Base-by-base conservation (phyloP, 768 basidiomycete genomes). In the Russula earlei region DNA sequence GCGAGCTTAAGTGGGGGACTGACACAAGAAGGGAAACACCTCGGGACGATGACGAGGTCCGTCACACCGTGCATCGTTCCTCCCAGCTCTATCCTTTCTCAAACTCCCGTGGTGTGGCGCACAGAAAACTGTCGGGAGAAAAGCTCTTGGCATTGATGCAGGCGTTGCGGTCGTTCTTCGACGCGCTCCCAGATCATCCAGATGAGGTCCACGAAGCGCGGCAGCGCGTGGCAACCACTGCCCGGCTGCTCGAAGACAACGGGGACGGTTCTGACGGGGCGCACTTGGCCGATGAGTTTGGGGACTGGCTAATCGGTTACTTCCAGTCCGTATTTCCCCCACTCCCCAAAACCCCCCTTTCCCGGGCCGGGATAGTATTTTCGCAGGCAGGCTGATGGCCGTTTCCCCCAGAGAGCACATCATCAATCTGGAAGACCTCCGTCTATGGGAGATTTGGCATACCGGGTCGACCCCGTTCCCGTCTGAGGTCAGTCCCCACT, bases 361-460 rank as follows among this genome's bases (percentile, higher is more conserved):
- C n/a, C n/a, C n/a, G n/a, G n/a, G n/a, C n/a, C n/a, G n/a, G n/a
- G n/a, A n/a, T n/a, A n/a, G 29, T 10, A 10, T 40, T 1, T 54
- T 27, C 15, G 10, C 45, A 19, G 11, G 19, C 49, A 5, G 29
- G 17, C 47, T 51, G 34, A 40, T 31, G 34, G 38, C 14, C 3
- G 5, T 14, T 10, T 47, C 1, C 3, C 47, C 10, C 60, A 85
- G 83, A 49, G 66, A 67, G 7, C 67, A 72, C 14, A 59, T 80
- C 10, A 58, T 70, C 14, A 72, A 77, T 3, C 70, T 81, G 0
- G 84, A 85, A 52, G 74, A 76, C 5, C 56, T 68, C 2, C 67
- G 69, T 14, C 68, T 90, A 27, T 88, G 83, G 80, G 81, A 84
- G 53, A 67, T 87, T 9, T 90, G 85, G 85, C 87, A 82, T 55